Conservation (phyloP, 78 protist species). For the Monosiga brevicollis region DNA sequence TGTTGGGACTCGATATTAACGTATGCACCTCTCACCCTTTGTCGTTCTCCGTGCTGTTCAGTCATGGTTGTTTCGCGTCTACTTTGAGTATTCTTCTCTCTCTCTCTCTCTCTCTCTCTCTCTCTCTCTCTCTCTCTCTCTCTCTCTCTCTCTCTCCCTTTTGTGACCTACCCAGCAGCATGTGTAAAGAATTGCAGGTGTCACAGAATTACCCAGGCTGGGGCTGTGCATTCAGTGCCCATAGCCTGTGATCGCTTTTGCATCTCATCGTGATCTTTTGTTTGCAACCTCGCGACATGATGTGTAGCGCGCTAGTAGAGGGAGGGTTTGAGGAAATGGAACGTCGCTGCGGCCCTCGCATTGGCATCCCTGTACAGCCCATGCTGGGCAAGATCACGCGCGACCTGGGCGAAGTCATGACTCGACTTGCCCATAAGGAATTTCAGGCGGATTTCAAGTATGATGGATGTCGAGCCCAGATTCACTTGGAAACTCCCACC, state of each 20-base stretch:
- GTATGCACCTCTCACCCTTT: not conserved
- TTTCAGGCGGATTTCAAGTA: conserved; percentile 17
- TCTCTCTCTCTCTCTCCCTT: too few species aligned
- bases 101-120: too few species aligned
- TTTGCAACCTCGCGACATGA: not conserved
- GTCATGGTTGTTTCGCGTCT: too few species aligned
- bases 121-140: too few species aligned
- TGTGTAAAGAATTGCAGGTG: not conserved
- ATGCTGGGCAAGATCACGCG: conserved; percentile 16
- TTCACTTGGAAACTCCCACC: conserved; percentile 9
- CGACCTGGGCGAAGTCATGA: not conserved
- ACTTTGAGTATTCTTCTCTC: not conserved
- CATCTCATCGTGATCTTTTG: too few species aligned
- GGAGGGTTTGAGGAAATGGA: not conserved
- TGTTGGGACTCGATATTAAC: not conserved
- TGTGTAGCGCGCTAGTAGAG: not conserved
- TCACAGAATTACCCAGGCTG: too few species aligned
- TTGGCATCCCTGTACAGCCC: conserved; percentile 12
- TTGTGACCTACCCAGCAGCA: not conserved
- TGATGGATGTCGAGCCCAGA: conserved; percentile 52
- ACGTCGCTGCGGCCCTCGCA: not conserved
- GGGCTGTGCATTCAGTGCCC: too few species aligned
- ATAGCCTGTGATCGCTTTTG: too few species aligned
- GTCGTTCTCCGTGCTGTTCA: too few species aligned
- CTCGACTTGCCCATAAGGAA: too few species aligned